Conservation (phyloP, 1,284 basidiomycete genomes). For the Schizophyllum commune region DNA sequence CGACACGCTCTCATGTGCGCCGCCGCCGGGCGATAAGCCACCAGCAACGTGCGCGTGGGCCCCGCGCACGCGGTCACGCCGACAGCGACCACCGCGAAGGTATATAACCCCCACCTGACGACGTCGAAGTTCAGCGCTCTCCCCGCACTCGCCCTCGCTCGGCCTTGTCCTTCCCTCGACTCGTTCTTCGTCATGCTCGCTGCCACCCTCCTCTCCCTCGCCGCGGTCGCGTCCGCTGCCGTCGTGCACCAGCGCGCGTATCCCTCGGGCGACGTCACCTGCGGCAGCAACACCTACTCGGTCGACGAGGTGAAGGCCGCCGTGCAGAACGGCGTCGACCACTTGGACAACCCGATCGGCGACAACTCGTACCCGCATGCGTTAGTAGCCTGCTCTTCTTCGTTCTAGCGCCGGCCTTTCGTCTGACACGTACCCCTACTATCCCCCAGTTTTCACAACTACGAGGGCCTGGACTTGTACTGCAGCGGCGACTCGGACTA, state of each 20-base stretch:
- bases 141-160: neutral
- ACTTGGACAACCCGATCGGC: conserved; percentile 14
- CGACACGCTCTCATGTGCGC: neutral
- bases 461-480: conserved; percentile 15
- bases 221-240: too few species aligned
- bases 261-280: conserved; percentile 16
- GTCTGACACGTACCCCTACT: conserved; percentile 16
- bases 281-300: conserved; percentile 14
- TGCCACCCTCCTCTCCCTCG: neutral
- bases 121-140: neutral
- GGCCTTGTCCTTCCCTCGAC: neutral
- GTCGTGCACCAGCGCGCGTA: conserved; percentile 7
- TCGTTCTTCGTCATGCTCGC: neutral
- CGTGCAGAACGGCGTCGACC: conserved; percentile 9
- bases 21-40: neutral
- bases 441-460: conserved; percentile 11
- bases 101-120: neutral
- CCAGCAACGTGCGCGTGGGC: neutral
- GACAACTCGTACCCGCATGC: neutral
- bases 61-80: neutral
- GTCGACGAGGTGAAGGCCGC: conserved; percentile 14
- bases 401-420: neutral
- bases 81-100: neutral
- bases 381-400: neutral
- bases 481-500: conserved; percentile 11